Evolutionary conservation across 2,329 filamentous ascomycete species (phyloP).

Genomic region (Alternaria tenuissima): DNA sequence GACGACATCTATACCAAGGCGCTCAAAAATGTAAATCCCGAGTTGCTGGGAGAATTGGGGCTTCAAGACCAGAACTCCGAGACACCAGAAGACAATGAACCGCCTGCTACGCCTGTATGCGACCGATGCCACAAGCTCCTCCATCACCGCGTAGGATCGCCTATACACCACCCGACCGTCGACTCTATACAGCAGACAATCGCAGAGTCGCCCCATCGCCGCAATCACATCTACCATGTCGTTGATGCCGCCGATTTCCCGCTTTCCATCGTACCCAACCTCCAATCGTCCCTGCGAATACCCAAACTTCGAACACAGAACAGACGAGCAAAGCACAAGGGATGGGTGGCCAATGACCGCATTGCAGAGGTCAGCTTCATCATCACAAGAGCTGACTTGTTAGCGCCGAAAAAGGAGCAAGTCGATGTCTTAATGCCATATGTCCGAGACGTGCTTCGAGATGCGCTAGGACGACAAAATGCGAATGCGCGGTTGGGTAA

Average conservation of each 20-base stretch:
- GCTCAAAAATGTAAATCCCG: slow-evolving; percentile 40
- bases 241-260: slow-evolving; percentile 97
- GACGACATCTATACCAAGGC: slow-evolving; percentile 50
- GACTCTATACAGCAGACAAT: slow-evolving; percentile 84
- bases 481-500: slow-evolving; percentile 84
- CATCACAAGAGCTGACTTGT: slow-evolving; percentile 85
- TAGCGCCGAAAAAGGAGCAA: slow-evolving; percentile 83
- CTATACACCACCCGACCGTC: slow-evolving; percentile 82
- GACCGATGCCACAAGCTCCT: slow-evolving; percentile 85
- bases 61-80: slow-evolving; percentile 32
- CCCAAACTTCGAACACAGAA: slow-evolving; percentile 81
- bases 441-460: slow-evolving; percentile 76
- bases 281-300: slow-evolving; percentile 74
- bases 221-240: slow-evolving; percentile 95
- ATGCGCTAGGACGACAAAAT: slow-evolving; percentile 73
- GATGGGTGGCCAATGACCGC: slow-evolving; percentile 69
- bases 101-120: slow-evolving; percentile 68
- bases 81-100: slow-evolving; percentile 17
- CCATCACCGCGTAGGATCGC: slow-evolving; percentile 74
- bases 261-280: slow-evolving; percentile 84
- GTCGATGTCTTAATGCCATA: slow-evolving; percentile 89
- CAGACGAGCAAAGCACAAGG: slow-evolving; percentile 73
- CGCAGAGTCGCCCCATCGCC: slow-evolving; percentile 84
- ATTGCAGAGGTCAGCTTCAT: slow-evolving; percentile 87
- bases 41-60: slow-evolving; percentile 42